A percentile compares a stretch with the other conserved stretches of the same genome.
These are phyloP conservation scores for Fusarium proliferatum DNA, from an alignment of 2,329 filamentous ascomycete species.

Conservation along the genomic window DNA sequence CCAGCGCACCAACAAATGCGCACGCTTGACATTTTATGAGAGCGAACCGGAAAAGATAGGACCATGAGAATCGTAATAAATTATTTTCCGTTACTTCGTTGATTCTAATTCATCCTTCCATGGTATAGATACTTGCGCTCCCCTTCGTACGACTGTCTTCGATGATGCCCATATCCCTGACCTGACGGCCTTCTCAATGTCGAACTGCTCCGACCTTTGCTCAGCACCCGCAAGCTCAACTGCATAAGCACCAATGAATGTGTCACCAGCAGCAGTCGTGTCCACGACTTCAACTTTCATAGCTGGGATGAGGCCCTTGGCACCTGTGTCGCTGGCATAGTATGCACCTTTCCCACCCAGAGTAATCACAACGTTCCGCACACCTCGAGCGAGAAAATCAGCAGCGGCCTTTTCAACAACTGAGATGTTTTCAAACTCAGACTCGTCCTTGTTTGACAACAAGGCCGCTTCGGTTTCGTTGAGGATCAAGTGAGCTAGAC, in stretches of 20 bases:
- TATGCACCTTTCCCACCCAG: slow-evolving; percentile 82
- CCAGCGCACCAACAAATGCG: slow-evolving; percentile 1
- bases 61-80: background rate
- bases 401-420: slow-evolving; percentile 61
- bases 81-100: background rate
- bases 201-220: background rate
- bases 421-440: slow-evolving; percentile 58
- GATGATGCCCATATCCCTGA: slow-evolving; percentile 13
- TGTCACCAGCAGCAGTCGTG: slow-evolving; percentile 94
- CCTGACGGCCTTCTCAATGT: slow-evolving; percentile 8
- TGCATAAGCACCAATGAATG: slow-evolving; percentile 92
- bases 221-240: background rate
- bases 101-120: slow-evolving; percentile 16
- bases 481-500: slow-evolving; percentile 82
- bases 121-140: slow-evolving; percentile 20
- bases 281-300: slow-evolving; percentile 83
- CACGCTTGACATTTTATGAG: background rate
- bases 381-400: slow-evolving; percentile 75
- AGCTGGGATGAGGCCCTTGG: slow-evolving; percentile 66
- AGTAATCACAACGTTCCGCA: slow-evolving; percentile 83
- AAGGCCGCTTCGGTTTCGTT: slow-evolving; percentile 91
- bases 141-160: slow-evolving; percentile 6
- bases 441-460: slow-evolving; percentile 67
- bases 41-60: too few relatives aligned
- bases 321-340: slow-evolving; percentile 61